Conservation (phyloP, 2,329 filamentous ascomycete species). For the Aureobasidium sp. region DNA sequence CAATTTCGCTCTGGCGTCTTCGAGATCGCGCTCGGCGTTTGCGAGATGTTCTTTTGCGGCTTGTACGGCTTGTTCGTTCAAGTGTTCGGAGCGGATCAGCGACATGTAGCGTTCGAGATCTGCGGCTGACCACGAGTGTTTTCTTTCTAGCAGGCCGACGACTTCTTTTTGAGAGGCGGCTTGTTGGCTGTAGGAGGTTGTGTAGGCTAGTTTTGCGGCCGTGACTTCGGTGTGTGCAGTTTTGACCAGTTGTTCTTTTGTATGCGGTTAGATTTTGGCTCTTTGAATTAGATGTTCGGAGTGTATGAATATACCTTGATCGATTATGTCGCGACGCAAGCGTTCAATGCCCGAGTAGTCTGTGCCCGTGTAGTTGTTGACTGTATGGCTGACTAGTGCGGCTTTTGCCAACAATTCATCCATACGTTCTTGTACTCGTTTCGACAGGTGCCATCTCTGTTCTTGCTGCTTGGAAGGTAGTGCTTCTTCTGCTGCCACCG, state of each 20-base stretch:
- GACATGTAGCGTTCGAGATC: slow-evolving; percentile 93
- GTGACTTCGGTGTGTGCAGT: slow-evolving; percentile 57
- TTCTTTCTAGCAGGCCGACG: slow-evolving; percentile 84
- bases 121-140: slow-evolving; percentile 78
- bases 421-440: slow-evolving; percentile 67
- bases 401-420: slow-evolving; percentile 82
- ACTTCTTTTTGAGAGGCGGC: slow-evolving; percentile 92
- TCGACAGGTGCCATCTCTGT: slow-evolving; percentile 51
- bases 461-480: slow-evolving; percentile 49
- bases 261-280: slow-evolving; percentile 17
- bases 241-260: slow-evolving; percentile 53
- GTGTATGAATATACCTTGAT: slow-evolving; percentile 44
- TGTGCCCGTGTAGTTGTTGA: slow-evolving; percentile 88
- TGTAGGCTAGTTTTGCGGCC: slow-evolving; percentile 66
- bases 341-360: slow-evolving; percentile 81
- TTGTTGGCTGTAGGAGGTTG: slow-evolving; percentile 73
- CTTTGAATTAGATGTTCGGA: not conserved
- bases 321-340: slow-evolving; percentile 70
- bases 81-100: slow-evolving; percentile 85
- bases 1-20: slow-evolving; percentile 67
- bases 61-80: slow-evolving; percentile 78
- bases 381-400: slow-evolving; percentile 74
- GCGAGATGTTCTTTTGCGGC: slow-evolving; percentile 65
- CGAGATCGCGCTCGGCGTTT: slow-evolving; percentile 69
- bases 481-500: slow-evolving; percentile 25